phyloP scores from a whole-genome alignment of 2,329 filamentous ascomycete species.

The Fusarium praegraminearum region DNA sequence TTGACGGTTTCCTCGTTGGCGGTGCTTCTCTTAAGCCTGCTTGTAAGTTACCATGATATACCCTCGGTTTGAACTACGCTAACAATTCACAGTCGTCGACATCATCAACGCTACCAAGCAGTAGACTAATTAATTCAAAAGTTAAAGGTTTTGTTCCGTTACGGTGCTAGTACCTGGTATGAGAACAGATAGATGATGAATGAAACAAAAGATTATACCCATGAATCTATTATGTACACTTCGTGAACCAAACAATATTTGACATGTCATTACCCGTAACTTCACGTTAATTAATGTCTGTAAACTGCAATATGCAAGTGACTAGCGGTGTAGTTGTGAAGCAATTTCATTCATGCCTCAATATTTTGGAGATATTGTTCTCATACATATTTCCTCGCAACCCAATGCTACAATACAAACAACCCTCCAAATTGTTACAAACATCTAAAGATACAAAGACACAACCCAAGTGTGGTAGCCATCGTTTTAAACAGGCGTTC shows the following conservation, averaged over 20 bases:
- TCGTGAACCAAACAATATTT: not conserved
- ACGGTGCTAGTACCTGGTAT: slow-evolving; percentile 17
- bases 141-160: slow-evolving; percentile 27
- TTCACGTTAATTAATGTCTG: not conserved
- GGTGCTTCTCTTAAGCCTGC: slow-evolving; percentile 97
- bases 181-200: slow-evolving; percentile 41
- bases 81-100: slow-evolving; percentile 61
- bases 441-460: slow-evolving; percentile 44
- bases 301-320: not conserved
- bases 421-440: slow-evolving; percentile 45
- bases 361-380: slow-evolving; percentile 39
- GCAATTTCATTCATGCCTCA: slow-evolving; percentile 33
- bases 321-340: slow-evolving; percentile 1
- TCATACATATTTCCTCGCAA: slow-evolving; percentile 47
- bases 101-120: slow-evolving; percentile 68
- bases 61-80: slow-evolving; percentile 16
- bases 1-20: slow-evolving; percentile 97
- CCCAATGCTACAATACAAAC: slow-evolving; percentile 45
- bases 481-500: slow-evolving; percentile 62
- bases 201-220: slow-evolving; percentile 45
- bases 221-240: not conserved
- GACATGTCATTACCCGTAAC: too few relatives aligned
- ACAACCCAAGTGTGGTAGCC: slow-evolving; percentile 15
- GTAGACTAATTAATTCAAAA: slow-evolving; percentile 52
- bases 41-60: slow-evolving; percentile 68